Conservation (phyloP, 129 eudicot species). For the Sambucus nigra region DNA sequence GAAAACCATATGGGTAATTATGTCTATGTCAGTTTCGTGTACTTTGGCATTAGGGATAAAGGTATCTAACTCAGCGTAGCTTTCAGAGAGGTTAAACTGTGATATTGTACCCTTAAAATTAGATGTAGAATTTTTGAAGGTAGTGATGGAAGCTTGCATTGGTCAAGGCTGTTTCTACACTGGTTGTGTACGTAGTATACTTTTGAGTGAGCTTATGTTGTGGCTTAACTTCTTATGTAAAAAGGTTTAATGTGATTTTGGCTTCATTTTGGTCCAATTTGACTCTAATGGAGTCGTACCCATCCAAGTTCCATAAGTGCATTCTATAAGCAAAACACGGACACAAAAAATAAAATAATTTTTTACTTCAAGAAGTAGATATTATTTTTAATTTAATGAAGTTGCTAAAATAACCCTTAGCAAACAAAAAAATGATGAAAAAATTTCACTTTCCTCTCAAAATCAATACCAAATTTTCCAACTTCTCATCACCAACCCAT, state of each 20-base stretch:
- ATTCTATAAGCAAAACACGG: not conserved
- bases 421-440: not conserved
- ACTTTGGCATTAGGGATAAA: too few species aligned
- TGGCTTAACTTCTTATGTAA: conserved; percentile 6
- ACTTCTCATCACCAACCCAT: too few species aligned
- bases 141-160: conserved; percentile 4
- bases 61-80: conserved; percentile 19
- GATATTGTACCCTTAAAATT: not conserved
- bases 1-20: too few species aligned
- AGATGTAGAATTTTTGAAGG: conserved; percentile 4
- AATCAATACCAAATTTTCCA: not conserved
- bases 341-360: not conserved
- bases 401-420: not conserved
- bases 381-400: too few species aligned
- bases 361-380: too few species aligned
- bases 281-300: not conserved
- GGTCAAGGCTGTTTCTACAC: too few species aligned
- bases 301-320: not conserved
- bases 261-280: not conserved
- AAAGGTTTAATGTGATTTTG: not conserved
- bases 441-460: not conserved
- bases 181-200: too few species aligned
- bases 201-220: conserved; percentile 1
- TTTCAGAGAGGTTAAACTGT: conserved; percentile 7
- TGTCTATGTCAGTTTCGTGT: too few species aligned